Evolutionary conservation across 768 basidiomycete species (phyloP).

Genomic region (Termitomyces sp.): DNA sequence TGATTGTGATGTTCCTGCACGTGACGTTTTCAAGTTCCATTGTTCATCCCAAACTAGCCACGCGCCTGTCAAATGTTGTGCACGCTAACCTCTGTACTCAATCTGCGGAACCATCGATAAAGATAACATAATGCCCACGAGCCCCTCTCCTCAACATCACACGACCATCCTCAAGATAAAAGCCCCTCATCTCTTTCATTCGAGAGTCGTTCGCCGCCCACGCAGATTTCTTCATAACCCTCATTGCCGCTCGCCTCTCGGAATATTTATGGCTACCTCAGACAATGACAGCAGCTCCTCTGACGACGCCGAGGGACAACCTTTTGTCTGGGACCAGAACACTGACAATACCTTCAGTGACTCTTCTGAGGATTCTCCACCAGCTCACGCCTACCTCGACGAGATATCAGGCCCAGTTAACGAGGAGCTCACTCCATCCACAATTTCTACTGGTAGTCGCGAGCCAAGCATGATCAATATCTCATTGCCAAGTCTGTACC

Average conservation of each 20-base stretch:
- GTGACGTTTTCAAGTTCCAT: background rate
- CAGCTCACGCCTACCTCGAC: background rate
- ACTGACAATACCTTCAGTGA: background rate
- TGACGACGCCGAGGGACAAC: background rate
- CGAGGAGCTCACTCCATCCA: background rate
- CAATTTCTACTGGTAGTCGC: background rate
- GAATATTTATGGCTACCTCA: slow-evolving; percentile 1
- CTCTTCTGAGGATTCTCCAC: background rate
- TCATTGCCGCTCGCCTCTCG: slow-evolving; percentile 3
- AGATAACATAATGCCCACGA: slow-evolving; percentile 6
- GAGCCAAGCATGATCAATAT: background rate
- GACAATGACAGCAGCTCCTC: background rate
- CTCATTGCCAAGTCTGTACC: background rate
- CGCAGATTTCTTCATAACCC: background rate
- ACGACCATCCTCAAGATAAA: slow-evolving; percentile 4
- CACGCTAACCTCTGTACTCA: background rate
- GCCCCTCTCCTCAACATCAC: background rate
- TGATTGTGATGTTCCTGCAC: background rate
- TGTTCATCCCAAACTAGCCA: background rate
- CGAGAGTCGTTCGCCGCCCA: background rate
- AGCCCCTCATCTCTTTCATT: slow-evolving; percentile 1
- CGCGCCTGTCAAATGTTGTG: background rate
- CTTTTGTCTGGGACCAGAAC: background rate
- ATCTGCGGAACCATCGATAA: background rate
- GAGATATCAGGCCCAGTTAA: background rate